phyloP scores from a whole-genome alignment of 345 rosid genomes.

The Citropsis articulata region DNA sequence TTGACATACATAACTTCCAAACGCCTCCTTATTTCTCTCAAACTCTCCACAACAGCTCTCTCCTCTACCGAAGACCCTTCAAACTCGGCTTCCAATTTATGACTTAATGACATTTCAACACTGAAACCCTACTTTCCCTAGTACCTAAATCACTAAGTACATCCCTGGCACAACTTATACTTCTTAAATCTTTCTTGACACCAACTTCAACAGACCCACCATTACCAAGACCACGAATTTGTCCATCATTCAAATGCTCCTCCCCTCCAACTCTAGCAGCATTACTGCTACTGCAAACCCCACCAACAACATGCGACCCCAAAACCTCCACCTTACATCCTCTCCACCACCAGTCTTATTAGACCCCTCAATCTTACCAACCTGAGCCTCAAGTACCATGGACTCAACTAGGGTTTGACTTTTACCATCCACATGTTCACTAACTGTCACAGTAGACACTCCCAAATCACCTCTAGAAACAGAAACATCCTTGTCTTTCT shows the following conservation, averaged over 20 bases:
- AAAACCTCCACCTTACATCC: slow-evolving; percentile 42
- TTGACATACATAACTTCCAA: not conserved
- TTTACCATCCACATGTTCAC: slow-evolving; percentile 21
- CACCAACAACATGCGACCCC: slow-evolving; percentile 45
- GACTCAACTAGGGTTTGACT: slow-evolving; percentile 21
- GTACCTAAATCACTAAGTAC: slow-evolving; percentile 12
- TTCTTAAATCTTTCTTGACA: slow-evolving; percentile 12
- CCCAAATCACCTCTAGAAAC: slow-evolving; percentile 12
- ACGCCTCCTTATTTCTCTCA: slow-evolving; percentile 1
- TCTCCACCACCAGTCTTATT: slow-evolving; percentile 33
- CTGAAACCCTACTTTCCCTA: slow-evolving; percentile 13
- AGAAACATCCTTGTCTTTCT: slow-evolving; percentile 5
- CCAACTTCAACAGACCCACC: slow-evolving; percentile 1
- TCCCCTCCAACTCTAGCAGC: slow-evolving; percentile 18
- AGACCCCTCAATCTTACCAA: slow-evolving; percentile 18
- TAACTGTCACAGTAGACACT: slow-evolving; percentile 14
- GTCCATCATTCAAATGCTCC: slow-evolving; percentile 21
- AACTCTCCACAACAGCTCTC: not conserved
- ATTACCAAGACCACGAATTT: not conserved
- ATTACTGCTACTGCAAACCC: slow-evolving; percentile 29
- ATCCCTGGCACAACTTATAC: slow-evolving; percentile 6
- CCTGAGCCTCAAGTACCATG: slow-evolving; percentile 17
- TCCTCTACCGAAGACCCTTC: slow-evolving; percentile 9
- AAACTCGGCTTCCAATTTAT: not conserved
- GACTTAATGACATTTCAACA: slow-evolving; percentile 5